Evolutionary conservation across 208 protist genomes (phyloP).

Genomic region (Angomonas deanei): DNA sequence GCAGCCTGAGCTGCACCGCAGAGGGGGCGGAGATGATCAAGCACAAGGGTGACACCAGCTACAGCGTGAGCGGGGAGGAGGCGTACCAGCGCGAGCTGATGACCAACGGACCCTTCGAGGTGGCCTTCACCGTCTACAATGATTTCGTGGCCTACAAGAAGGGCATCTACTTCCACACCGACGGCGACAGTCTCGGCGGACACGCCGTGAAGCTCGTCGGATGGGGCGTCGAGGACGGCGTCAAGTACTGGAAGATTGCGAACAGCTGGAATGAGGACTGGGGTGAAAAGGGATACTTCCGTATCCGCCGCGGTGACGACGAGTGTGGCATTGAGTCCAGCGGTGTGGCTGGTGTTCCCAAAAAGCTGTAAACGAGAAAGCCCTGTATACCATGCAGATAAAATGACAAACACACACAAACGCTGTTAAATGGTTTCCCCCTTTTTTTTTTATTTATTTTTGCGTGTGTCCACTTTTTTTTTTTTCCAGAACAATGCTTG

Average conservation of each 20-base stretch:
- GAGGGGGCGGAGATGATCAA: constrained; percentile 18
- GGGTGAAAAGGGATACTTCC: constrained; percentile 86
- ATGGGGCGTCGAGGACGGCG: constrained; percentile 71
- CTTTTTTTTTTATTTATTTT: background rate
- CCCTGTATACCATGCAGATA: background rate
- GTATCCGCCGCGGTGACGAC: constrained; percentile 61
- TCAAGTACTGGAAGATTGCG: constrained; percentile 85
- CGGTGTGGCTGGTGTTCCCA: constrained; percentile 35
- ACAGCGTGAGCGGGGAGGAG: constrained; percentile 45
- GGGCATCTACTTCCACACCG: constrained; percentile 86
- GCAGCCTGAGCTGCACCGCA: constrained; percentile 57
- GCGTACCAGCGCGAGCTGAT: constrained; percentile 81
- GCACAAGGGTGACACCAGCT: constrained; percentile 50
- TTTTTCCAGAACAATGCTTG: background rate
- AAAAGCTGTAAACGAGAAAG: constrained; percentile 3
- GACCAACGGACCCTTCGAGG: constrained; percentile 83
- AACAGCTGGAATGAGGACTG: constrained; percentile 90
- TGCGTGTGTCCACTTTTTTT: constrained; percentile 5
- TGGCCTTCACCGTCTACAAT: constrained; percentile 84
- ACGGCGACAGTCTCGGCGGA: constrained; percentile 55
- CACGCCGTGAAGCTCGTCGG: constrained; percentile 87
- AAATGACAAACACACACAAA: background rate
- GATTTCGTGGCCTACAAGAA: constrained; percentile 89
- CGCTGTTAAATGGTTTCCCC: background rate
- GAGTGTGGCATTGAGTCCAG: constrained; percentile 76